Evolutionary conservation across 1,284 basidiomycete genomes (phyloP), one percentile per base, ranked within the genome.

Genomic region (Tilletia walkeri): DNA sequence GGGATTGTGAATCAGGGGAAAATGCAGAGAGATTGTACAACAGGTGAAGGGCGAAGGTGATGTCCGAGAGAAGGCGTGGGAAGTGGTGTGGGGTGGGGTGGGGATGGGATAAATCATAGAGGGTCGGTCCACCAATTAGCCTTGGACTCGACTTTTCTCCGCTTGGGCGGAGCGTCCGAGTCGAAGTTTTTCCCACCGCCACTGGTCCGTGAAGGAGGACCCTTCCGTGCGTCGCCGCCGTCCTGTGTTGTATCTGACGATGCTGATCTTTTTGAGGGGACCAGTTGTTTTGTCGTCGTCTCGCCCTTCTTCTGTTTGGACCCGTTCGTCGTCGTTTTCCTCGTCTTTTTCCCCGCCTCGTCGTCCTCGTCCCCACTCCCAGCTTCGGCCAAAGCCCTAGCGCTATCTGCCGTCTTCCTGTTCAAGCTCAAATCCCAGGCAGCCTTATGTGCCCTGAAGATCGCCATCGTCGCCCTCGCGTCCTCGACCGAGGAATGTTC

Each of bases 381-480:
- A 45, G 14, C 41, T 7, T 45, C 41, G 1, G 41, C 41, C 41
- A 45, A 45, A 69, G 34, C 30, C 36, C 59, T 63, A 34, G 30
- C 18, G 59, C 34, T 34, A 6, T 34, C 72, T 18, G 71, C 75
- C 24, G 78, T 74, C 24, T 73, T 72, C n/a, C 81, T 65, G 45
- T 83, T 83, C 50, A 71, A 68, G 48, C 73, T 70, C 54, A 74
- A 36, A 71, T 98, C 94, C 94, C 93, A 98, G 67, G 89, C 88
- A 70, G 89, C 89, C 79, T 92, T 91, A 83, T 95, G 88, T n/a
- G 95, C 84, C 6, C 94, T 88, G 84, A 92, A 99, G 34, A 98
- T 86, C 0, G 93, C 95, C 94, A 99, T 98, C 0, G 95, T 94
- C 0, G 95, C 94, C 65, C 94, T 88, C 1, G 95, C 95, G 82